Evolutionary conservation across 495 filamentous ascomycete genomes (phyloP).

Genomic region (Penicillium psychrofluorescens): DNA sequence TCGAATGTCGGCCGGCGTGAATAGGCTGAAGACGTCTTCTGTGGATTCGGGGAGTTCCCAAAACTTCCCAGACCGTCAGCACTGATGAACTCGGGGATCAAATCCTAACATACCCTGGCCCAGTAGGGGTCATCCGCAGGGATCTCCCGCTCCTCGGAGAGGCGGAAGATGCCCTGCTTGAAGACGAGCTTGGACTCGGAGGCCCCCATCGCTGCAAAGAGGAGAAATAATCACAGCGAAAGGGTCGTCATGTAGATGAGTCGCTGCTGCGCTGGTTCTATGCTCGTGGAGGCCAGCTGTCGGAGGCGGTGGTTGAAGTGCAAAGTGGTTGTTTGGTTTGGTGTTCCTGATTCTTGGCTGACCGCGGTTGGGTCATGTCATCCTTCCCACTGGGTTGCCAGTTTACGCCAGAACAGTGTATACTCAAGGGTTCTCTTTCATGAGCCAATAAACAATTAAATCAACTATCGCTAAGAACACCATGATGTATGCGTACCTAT

Average conservation of each 20-base stretch:
- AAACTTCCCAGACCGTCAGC: slow-evolving; percentile 50
- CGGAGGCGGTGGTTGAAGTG: no score
- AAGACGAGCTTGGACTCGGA: slow-evolving; percentile 99
- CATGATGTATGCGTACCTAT: slow-evolving; percentile 3
- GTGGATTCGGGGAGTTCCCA: slow-evolving; percentile 96
- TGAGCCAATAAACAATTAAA: not conserved
- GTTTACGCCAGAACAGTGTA: no score
- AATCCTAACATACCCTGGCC: slow-evolving; percentile 57
- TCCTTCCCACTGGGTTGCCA: no score
- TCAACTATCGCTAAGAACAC: slow-evolving; percentile 2
- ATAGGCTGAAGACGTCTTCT: slow-evolving; percentile 95
- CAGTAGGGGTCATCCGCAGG: slow-evolving; percentile 87
- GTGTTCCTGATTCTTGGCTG: no score
- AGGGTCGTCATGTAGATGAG: slow-evolving; percentile 21
- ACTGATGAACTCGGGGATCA: no score
- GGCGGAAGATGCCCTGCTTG: slow-evolving; percentile 97
- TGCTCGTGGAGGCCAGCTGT: no score
- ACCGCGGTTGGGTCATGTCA: no score
- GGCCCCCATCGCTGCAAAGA: slow-evolving; percentile 68
- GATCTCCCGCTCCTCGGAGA: slow-evolving; percentile 86
- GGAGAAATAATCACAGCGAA: slow-evolving; percentile 12
- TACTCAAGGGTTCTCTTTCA: no score
- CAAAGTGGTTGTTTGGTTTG: no score
- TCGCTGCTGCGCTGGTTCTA: not conserved
- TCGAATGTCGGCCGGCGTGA: slow-evolving; percentile 88